These are phyloP conservation scores for Trametes maxima DNA, from an alignment of 768 basidiomycete species.

Conservation along the genomic window DNA sequence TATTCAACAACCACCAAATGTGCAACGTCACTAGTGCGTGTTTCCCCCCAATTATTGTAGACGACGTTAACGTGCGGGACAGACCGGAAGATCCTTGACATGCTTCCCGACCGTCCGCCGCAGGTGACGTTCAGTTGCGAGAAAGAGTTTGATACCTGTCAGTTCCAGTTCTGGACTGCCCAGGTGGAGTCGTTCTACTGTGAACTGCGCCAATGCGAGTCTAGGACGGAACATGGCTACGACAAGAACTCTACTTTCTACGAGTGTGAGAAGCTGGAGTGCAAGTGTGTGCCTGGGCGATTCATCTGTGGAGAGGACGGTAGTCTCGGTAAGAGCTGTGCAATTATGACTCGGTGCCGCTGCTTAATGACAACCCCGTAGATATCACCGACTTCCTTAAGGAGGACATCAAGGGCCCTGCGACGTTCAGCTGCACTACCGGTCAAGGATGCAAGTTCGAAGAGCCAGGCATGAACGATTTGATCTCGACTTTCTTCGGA, in stretches of 20 bases:
- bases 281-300: conserved; percentile 89
- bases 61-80: not conserved
- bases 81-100: conserved; percentile 95
- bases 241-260: conserved; percentile 76
- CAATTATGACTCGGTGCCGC: not conserved
- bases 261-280: conserved; percentile 81
- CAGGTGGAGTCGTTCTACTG: conserved; percentile 97
- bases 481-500: conserved; percentile 93
- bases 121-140: conserved; percentile 98
- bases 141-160: conserved; percentile 60
- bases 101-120: conserved; percentile 87
- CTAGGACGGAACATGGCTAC: conserved; percentile 50
- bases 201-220: conserved; percentile 70
- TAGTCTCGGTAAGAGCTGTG: conserved; percentile 74
- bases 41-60: not conserved
- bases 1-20: conserved; percentile 97
- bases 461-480: conserved; percentile 94
- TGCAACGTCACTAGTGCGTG: conserved; percentile 95
- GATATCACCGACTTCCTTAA: conserved; percentile 93
- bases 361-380: conserved; percentile 31
- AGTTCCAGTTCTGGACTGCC: conserved; percentile 99
- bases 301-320: conserved; percentile 97
- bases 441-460: conserved; percentile 85
- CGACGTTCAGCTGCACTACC: conserved; percentile 74
- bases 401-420: conserved; percentile 91